Percentiles rank a stretch among this genome's conserved stretches.
Conservation (phyloP, 169 alveolate genomes). For the Miamiensis avidus region DNA sequence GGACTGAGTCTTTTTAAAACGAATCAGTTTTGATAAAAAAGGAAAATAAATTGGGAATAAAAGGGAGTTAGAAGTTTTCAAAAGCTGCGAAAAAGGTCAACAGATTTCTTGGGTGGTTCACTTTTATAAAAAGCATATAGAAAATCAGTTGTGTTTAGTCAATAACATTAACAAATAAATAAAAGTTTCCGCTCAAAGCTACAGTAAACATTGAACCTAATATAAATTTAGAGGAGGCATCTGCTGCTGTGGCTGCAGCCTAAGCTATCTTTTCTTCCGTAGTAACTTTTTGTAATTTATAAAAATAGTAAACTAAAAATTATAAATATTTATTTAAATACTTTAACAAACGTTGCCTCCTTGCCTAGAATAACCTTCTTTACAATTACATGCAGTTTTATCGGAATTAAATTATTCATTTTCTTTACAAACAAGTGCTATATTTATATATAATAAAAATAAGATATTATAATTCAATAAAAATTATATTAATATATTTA, state of each 20-base stretch:
- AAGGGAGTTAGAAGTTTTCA: not conserved
- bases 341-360: too few relatives aligned
- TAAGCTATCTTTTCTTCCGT: not conserved
- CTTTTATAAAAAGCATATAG: not conserved
- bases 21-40: not conserved
- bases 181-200: not conserved
- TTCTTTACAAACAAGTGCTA: too few relatives aligned
- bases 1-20: not conserved
- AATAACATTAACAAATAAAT: not conserved
- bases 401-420: too few relatives aligned
- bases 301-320: too few relatives aligned
- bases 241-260: not conserved
- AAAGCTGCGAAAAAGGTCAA: not conserved
- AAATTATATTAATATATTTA: too few relatives aligned
- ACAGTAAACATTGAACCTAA: not conserved
- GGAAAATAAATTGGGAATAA: slow-evolving; percentile 1
- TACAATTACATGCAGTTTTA: too few relatives aligned
- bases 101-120: not conserved
- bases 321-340: too few relatives aligned
- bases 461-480: too few relatives aligned
- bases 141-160: not conserved
- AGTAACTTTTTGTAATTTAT: too few relatives aligned
- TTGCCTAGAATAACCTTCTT: too few relatives aligned
- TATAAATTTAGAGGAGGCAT: not conserved
- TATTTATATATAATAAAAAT: too few relatives aligned